These are phyloP conservation scores for Isoetes taiwanensis DNA, from an alignment of 75 land plant genomes.

Conservation along the genomic window DNA sequence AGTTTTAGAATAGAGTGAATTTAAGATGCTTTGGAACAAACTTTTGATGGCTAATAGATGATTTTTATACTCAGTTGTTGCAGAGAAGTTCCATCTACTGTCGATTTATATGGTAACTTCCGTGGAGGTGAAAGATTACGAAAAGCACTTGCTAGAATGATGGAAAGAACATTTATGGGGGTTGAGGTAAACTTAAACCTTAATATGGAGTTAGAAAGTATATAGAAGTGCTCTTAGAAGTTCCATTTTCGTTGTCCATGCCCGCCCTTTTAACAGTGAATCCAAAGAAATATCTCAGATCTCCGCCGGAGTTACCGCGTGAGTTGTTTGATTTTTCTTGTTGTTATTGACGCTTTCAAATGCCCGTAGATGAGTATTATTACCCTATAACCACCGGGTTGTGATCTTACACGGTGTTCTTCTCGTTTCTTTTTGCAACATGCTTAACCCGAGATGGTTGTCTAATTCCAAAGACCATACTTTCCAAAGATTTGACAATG, in stretches of 20 bases:
- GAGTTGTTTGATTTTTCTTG: no score
- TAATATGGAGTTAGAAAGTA: no score
- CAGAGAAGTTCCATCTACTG: conserved; percentile 27
- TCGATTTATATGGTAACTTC: conserved; percentile 28
- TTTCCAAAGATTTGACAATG: conserved; percentile 38
- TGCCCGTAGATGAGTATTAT: background rate
- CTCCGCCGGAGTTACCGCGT: conserved; percentile 37
- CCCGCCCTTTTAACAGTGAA: no score
- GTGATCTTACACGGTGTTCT: conserved; percentile 25
- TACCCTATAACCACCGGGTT: no score
- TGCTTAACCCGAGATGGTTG: conserved; percentile 34
- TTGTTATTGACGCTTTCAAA: no score
- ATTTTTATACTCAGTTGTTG: conserved; percentile 20
- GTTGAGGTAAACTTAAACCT: conserved; percentile 13
- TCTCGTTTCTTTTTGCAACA: conserved; percentile 31
- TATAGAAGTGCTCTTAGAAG: no score
- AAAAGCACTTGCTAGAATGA: conserved; percentile 24
- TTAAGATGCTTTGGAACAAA: no score
- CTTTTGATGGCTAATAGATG: no score
- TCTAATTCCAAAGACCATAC: conserved; percentile 33
- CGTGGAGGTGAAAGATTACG: conserved; percentile 28
- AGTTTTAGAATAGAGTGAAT: no score
- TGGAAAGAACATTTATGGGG: conserved; percentile 39
- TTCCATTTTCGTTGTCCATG: no score
- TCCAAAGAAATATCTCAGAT: no score